Evolutionary conservation across 2,329 filamentous ascomycete genomes (phyloP).

Genomic region (Aspergillus intermedius): DNA sequence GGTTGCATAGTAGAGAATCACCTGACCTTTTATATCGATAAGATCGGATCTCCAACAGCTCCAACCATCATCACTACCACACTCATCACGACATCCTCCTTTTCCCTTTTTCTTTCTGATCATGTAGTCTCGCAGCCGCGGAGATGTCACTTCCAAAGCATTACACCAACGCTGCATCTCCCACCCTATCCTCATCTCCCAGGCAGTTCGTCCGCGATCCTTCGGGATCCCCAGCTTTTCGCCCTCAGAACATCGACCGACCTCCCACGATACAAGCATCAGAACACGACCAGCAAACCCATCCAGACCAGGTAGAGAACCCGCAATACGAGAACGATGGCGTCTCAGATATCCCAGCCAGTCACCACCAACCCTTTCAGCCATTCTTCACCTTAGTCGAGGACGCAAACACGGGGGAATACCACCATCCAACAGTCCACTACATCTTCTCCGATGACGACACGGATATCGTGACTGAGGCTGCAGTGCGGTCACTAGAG

Average conservation of each 20-base stretch:
- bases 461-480: constrained; percentile 64
- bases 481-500: constrained; percentile 52
- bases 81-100: constrained; percentile 3
- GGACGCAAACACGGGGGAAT: constrained; percentile 64
- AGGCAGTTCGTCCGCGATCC: constrained; percentile 17
- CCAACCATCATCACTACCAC: not conserved
- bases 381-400: constrained; percentile 83
- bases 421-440: constrained; percentile 77
- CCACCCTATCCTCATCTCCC: constrained; percentile 23
- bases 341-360: constrained; percentile 1
- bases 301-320: not conserved
- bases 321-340: constrained; percentile 8
- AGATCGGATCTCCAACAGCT: constrained; percentile 12
- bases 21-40: constrained; percentile 25
- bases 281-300: constrained; percentile 2
- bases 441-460: constrained; percentile 95
- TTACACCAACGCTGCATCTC: constrained; percentile 7
- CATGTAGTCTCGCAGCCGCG: constrained; percentile 23
- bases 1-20: not conserved
- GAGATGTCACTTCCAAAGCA: constrained; percentile 32
- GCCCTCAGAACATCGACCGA: constrained; percentile 17
- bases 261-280: constrained; percentile 10
- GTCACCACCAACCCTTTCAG: constrained; percentile 51
- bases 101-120: constrained; percentile 6
- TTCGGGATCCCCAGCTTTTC: constrained; percentile 10